Evolutionary conservation across 495 filamentous ascomycete genomes (phyloP).

Genomic region (Hypoxylon crocopeplum): DNA sequence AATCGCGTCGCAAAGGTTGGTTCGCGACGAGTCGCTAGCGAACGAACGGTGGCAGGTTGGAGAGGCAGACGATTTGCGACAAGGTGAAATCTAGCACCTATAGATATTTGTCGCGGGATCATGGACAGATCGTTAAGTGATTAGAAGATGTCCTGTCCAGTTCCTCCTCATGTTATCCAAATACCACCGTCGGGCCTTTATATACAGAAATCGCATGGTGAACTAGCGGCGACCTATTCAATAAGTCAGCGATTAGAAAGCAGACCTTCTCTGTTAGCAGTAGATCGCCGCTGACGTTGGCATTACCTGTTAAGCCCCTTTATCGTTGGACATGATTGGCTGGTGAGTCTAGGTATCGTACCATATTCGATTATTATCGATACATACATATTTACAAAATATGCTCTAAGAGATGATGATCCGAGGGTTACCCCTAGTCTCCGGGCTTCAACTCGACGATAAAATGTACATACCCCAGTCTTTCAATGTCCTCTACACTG

Average conservation of each 20-base stretch:
- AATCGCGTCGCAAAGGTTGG: neutral
- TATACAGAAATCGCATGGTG: neutral
- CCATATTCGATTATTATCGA: no score
- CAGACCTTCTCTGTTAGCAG: neutral
- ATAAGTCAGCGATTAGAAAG: slow-evolving; percentile 41
- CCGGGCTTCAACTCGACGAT: no score
- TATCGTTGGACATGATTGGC: slow-evolving; percentile 10
- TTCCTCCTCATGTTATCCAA: neutral
- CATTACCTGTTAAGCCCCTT: neutral
- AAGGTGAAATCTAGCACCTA: slow-evolving; percentile 8
- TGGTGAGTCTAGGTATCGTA: no score
- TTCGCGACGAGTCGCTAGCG: neutral
- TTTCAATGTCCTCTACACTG: no score
- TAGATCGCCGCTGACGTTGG: slow-evolving; percentile 1
- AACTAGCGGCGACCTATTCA: slow-evolving; percentile 4
- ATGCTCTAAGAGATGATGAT: no score
- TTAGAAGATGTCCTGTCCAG: neutral
- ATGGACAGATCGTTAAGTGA: slow-evolving; percentile 1
- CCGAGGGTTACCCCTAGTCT: no score
- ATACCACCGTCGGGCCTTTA: neutral
- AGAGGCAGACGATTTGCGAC: slow-evolving; percentile 1
- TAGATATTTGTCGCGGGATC: slow-evolving; percentile 8
- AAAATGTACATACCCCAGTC: no score
- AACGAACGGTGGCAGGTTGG: neutral
- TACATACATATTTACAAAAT: no score